Evolutionary conservation across 805 yeast species (phyloP).

Genomic region (Metschnikowia santaceciliae): DNA sequence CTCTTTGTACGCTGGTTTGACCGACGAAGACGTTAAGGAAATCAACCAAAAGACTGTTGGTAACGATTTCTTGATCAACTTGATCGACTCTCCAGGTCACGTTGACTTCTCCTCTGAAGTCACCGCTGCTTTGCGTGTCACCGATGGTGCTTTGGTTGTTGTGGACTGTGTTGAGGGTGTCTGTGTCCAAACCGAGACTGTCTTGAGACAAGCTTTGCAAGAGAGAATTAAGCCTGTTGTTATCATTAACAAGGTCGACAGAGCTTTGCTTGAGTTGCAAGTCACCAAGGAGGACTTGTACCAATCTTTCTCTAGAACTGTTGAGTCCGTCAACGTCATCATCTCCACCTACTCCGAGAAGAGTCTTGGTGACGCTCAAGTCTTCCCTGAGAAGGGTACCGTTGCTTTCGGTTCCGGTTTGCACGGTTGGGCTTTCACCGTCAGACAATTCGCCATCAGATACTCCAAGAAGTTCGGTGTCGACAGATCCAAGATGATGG

Average conservation of each 20-base stretch:
- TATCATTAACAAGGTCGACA: slow-evolving; percentile 97
- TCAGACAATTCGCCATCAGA: slow-evolving; percentile 97
- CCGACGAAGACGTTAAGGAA: slow-evolving; percentile 79
- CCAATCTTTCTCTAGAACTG: slow-evolving; percentile 98
- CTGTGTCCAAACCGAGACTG: slow-evolving; percentile 99
- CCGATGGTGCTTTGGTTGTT: slow-evolving; percentile 99
- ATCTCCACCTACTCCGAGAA: slow-evolving; percentile 92
- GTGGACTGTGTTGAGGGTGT: slow-evolving; percentile 99
- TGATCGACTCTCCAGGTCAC: slow-evolving; percentile 99
- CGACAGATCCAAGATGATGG: slow-evolving; percentile 96
- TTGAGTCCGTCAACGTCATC: slow-evolving; percentile 98
- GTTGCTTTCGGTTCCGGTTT: slow-evolving; percentile 99
- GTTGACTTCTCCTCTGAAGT: slow-evolving; percentile 99
- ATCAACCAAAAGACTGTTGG: slow-evolving; percentile 92
- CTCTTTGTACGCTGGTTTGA: slow-evolving; percentile 86
- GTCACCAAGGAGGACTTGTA: slow-evolving; percentile 98
- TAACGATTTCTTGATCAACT: slow-evolving; percentile 92
- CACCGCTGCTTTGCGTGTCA: slow-evolving; percentile 99
- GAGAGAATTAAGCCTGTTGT: slow-evolving; percentile 99
- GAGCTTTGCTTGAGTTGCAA: slow-evolving; percentile 98
- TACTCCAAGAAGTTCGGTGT: slow-evolving; percentile 99
- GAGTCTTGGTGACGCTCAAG: slow-evolving; percentile 93
- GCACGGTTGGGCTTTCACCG: slow-evolving; percentile 99
- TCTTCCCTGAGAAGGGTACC: slow-evolving; percentile 98
- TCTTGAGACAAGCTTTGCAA: slow-evolving; percentile 97